Conservation (phyloP, 345 rosid genomes). For the Brassica napus region Da-Ae NC_063435.1:9395001-9395500, state of each 20-base stretch:
- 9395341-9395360: too few relatives aligned
- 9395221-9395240: not conserved
- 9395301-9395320: too few relatives aligned
- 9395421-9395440: not conserved
- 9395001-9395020: too few relatives aligned
- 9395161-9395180: conserved; percentile 30
- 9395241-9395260: not conserved
- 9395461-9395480: not conserved
- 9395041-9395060: too few relatives aligned
- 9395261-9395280: too few relatives aligned
- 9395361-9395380: too few relatives aligned
- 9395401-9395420: not conserved
- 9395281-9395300: too few relatives aligned
- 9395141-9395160: not conserved
- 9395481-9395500: too few relatives aligned
- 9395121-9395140: conserved; percentile 19
- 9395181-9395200: conserved; percentile 23
- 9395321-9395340: too few relatives aligned
- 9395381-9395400: too few relatives aligned
- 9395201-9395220: not conserved
- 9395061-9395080: too few relatives aligned
- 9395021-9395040: too few relatives aligned
- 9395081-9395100: not conserved
- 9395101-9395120: conserved; percentile 26
- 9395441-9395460: not conserved